Conservation (phyloP, 371 early-diverging fungal species). For the Syncephalis fuscata region DNA sequence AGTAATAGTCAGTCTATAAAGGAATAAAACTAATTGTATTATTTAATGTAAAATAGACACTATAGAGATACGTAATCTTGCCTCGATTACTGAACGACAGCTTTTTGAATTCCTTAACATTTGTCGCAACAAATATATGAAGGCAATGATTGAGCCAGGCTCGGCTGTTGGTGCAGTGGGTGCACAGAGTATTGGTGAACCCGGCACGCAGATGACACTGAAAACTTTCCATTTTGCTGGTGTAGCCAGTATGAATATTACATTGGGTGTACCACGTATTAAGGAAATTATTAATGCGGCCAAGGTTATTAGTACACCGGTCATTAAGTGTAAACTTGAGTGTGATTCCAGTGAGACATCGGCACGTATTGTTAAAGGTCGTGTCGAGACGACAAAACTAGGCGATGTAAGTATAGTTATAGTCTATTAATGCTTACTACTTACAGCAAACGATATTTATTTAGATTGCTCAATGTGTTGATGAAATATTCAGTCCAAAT, state of each 20-base stretch:
- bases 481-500: conserved; percentile 65
- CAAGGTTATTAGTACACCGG: conserved; percentile 89
- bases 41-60: conserved; percentile 19
- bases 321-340: conserved; percentile 72
- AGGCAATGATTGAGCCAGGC: conserved; percentile 88
- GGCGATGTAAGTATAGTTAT: conserved; percentile 31
- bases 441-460: neutral
- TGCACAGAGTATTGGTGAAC: conserved; percentile 98
- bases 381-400: conserved; percentile 78
- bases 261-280: conserved; percentile 98
- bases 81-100: conserved; percentile 58
- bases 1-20: too few species aligned
- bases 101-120: conserved; percentile 54
- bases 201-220: conserved; percentile 99
- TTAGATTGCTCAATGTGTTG: conserved; percentile 69
- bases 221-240: conserved; percentile 99
- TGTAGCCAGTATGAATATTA: conserved; percentile 98
- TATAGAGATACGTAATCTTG: conserved; percentile 25
- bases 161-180: conserved; percentile 93
- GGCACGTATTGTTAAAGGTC: conserved; percentile 89
- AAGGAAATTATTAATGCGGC: conserved; percentile 94
- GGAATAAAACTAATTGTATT: too few species aligned
- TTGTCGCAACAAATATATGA: conserved; percentile 68
- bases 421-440: neutral
- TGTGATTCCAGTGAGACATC: conserved; percentile 45